Base-by-base conservation (phyloP, 2,329 filamentous ascomycete species). In the Aureobasidium leucospermi region DNA sequence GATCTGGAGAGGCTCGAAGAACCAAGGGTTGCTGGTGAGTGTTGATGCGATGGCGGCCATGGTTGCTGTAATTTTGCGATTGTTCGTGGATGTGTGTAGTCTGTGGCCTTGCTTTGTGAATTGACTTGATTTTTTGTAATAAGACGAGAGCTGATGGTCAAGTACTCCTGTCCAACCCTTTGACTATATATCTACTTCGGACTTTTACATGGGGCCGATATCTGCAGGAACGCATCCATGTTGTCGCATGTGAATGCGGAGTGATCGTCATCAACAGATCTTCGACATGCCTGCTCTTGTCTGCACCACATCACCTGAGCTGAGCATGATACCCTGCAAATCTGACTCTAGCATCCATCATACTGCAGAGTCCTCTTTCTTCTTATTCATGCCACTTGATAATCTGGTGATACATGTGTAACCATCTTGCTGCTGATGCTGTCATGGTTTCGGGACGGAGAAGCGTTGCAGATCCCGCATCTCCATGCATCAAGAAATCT, bases 1-100 rank as follows among this genome's bases (percentile, higher is more conserved):
- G 60, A 61, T 61, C 31, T 61, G 59, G 32, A 61, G 59, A 29
- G 52, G 59, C n/a, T 61, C 59, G 59, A 57, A 52, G 45, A 47
- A 51, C 51, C 43, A 57, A 1, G 43, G 45, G 39, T 49, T 58
- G 36, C 32, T 39, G 38, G 39, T 28, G 34, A 58, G 45, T 43
- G 11, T 47, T 16, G 55, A 47, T 31, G 42, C 43, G 34, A 58
- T n/a, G 5, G 55, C 34, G 55, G 32, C 55, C 55, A 58, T 58
- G 34, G 45, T 38, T 48, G 42, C 34, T 29, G 42, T 19, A 2
- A 34, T 29, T n/a, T 16, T 13, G 31, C 4, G 23, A 23, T 36
- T 19, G 39, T 42, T 19, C 10, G 23, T 23, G 23, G 23, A 2
- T 23, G 23, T 34, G 41, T 55, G 16, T 15, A 19, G 7, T 53